Conservation (phyloP, 208 protist species). For the Endotrypanum monterogeii region DNA sequence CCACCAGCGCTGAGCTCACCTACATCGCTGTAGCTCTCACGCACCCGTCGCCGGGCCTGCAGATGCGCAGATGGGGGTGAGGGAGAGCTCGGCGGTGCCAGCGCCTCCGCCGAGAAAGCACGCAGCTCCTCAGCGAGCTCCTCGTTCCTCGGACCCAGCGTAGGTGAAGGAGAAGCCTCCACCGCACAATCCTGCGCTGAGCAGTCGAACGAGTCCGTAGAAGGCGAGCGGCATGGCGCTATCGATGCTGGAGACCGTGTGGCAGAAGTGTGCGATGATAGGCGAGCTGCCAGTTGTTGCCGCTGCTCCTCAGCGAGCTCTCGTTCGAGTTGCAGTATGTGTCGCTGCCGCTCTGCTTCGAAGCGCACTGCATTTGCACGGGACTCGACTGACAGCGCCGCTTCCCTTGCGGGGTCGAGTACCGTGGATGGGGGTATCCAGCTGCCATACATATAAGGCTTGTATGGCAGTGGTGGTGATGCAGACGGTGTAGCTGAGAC, state of each 20-base stretch:
- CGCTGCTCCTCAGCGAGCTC: slow-evolving; percentile 31
- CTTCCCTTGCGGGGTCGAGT: not conserved
- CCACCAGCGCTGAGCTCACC: not conserved
- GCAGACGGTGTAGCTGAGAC: not conserved
- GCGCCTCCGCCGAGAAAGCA: slow-evolving; percentile 10
- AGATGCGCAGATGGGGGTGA: slow-evolving; percentile 23
- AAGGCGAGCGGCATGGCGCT: not conserved
- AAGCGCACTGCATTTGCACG: not conserved
- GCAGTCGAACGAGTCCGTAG: not conserved
- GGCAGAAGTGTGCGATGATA: slow-evolving; percentile 3
- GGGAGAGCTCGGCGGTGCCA: slow-evolving; percentile 26
- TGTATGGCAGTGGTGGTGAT: not conserved
- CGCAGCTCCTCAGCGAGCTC: not conserved
- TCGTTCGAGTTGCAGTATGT: slow-evolving; percentile 28
- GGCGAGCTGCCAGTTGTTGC: slow-evolving; percentile 18
- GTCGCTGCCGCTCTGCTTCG: slow-evolving; percentile 27
- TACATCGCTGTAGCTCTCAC: too few relatives aligned
- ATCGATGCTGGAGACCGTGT: not conserved
- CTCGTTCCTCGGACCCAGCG: not conserved
- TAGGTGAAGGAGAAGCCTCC: slow-evolving; percentile 2
- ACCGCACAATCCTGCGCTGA: not conserved
- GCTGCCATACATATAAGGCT: not conserved
- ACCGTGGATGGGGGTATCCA: not conserved
- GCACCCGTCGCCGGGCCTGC: not conserved
- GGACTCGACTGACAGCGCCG: slow-evolving; percentile 1